phyloP scores from a whole-genome alignment of 1,284 basidiomycete species.

The Cutaneotrichosporon mucoides region DNA sequence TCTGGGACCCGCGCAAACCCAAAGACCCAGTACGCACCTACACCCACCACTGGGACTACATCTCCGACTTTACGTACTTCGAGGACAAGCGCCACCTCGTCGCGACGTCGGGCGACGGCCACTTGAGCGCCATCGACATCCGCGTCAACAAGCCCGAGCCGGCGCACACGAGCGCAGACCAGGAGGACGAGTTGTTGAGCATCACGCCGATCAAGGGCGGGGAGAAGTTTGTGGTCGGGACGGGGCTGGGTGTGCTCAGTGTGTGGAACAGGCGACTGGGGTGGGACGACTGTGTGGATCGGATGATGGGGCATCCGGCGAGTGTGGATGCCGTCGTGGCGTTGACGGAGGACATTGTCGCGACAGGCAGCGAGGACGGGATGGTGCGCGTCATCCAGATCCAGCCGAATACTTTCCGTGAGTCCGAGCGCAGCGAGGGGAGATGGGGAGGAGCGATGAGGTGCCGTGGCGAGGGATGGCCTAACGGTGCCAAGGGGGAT shows the following conservation, averaged over 20 bases:
- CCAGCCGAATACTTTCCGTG: constrained; percentile 74
- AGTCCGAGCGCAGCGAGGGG: constrained; percentile 12
- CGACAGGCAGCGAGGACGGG: constrained; percentile 91
- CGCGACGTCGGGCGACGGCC: constrained; percentile 87
- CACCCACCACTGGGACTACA: constrained; percentile 90
- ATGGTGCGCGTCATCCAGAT: constrained; percentile 84
- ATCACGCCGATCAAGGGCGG: constrained; percentile 77
- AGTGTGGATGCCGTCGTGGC: constrained; percentile 78
- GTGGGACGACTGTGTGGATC: constrained; percentile 81
- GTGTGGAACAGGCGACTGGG: constrained; percentile 94
- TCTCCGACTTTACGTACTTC: constrained; percentile 85
- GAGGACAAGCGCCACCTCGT: constrained; percentile 79
- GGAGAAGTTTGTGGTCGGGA: constrained; percentile 80
- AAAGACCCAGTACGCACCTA: constrained; percentile 63
- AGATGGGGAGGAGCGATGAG: neutral
- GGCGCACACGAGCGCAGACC: constrained; percentile 79
- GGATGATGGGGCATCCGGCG: constrained; percentile 83
- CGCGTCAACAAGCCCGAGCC: constrained; percentile 70
- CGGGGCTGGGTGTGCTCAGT: constrained; percentile 83
- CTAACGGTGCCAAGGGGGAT: no score
- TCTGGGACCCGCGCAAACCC: constrained; percentile 77
- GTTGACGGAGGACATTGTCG: constrained; percentile 63
- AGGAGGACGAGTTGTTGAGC: constrained; percentile 89
- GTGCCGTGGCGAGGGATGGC: no score
- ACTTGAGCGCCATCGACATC: constrained; percentile 82